phyloP scores from a whole-genome alignment of 495 filamentous ascomycete species.

The Penicillium soppii region DNA sequence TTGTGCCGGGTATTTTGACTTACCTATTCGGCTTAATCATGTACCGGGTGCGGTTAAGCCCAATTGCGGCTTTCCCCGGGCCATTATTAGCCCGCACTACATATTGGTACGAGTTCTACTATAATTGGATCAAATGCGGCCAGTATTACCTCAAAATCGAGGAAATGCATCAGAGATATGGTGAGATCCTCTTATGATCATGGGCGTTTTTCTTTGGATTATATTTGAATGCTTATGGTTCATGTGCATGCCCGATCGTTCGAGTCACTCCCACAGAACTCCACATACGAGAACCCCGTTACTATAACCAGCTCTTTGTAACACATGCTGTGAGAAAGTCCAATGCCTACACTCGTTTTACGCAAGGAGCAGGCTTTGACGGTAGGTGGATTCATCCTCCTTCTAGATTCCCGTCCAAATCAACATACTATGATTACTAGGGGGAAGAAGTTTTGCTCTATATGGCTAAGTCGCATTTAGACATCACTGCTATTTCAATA shows the following conservation, averaged over 20 bases:
- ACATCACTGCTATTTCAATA: too few species aligned
- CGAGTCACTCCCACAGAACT: conserved; percentile 32
- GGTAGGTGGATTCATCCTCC: too few species aligned
- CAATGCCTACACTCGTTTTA: conserved; percentile 1
- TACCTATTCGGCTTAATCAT: background rate
- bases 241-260: conserved; percentile 28
- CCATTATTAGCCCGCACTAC: conserved; percentile 16
- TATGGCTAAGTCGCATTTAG: too few species aligned
- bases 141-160: conserved; percentile 38
- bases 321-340: conserved; percentile 6
- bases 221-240: background rate
- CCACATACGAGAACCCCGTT: conserved; percentile 31
- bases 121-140: conserved; percentile 41
- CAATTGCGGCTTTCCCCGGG: conserved; percentile 10
- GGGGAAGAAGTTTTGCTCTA: too few species aligned
- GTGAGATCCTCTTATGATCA: background rate
- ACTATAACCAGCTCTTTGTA: conserved; percentile 26
- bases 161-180: conserved; percentile 41
- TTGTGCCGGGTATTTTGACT: too few species aligned
- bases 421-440: too few species aligned
- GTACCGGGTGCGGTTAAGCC: conserved; percentile 6
- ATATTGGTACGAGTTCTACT: conserved; percentile 46
- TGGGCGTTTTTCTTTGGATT: background rate
- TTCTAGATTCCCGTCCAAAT: too few species aligned
- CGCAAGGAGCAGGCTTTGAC: conserved; percentile 9